phyloP scores from a whole-genome alignment of 2,329 filamentous ascomycete species.

The Escovopsis sp. region DNA sequence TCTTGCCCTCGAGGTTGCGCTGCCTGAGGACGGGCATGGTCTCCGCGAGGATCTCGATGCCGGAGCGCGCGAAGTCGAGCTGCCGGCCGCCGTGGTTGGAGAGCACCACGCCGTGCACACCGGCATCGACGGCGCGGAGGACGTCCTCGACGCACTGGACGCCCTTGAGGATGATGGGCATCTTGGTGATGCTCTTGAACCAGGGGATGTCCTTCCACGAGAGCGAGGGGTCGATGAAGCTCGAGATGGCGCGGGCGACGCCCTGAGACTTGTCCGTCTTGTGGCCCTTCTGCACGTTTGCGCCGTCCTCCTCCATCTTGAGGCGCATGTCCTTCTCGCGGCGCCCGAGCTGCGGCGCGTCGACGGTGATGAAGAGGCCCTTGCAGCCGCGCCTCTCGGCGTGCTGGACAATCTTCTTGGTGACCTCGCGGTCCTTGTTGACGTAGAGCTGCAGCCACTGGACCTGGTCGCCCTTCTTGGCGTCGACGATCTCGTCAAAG shows the following conservation, averaged over 20 bases:
- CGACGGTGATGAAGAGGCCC: conserved; percentile 94
- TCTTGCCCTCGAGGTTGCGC: conserved; percentile 55
- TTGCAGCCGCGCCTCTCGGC: conserved; percentile 86
- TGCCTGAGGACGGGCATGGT: conserved; percentile 76
- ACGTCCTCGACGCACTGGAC: conserved; percentile 95
- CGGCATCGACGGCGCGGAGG: conserved; percentile 65
- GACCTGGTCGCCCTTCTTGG: conserved; percentile 59
- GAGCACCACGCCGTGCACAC: conserved; percentile 79
- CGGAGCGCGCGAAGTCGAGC: conserved; percentile 80
- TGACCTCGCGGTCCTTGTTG: conserved; percentile 89
- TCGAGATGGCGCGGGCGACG: conserved; percentile 85
- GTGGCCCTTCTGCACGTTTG: conserved; percentile 64
- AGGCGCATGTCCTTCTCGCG: conserved; percentile 96
- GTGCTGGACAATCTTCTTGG: conserved; percentile 77
- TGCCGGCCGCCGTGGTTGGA: conserved; percentile 95
- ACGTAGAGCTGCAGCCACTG: conserved; percentile 98
- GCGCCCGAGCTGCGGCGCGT: conserved; percentile 87
- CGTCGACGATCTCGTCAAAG: conserved; percentile 94
- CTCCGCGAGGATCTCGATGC: conserved; percentile 81
- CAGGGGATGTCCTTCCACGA: conserved; percentile 90
- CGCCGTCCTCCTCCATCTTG: conserved; percentile 76
- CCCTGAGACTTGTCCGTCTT: conserved; percentile 78
- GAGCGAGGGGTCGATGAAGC: conserved; percentile 89
- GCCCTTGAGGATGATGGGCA: conserved; percentile 94
- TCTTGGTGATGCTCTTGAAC: conserved; percentile 79